Base-by-base conservation (phyloP, 2,329 filamentous ascomycete genomes). In the Fusarium scirpi region DNA sequence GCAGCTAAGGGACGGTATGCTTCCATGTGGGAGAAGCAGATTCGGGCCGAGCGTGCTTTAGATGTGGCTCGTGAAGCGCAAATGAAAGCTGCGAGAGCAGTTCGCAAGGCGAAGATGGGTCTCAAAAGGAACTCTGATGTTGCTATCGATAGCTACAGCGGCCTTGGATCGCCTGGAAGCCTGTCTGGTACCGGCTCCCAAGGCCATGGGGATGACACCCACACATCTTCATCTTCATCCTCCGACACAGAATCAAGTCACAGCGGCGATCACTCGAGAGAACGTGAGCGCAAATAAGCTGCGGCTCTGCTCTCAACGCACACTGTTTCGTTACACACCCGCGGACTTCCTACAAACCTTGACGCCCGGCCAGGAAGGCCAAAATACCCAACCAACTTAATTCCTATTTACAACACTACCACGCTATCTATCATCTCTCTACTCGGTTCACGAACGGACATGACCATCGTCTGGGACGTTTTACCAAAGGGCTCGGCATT, bases 11-110 rank as follows among this genome's bases (percentile, higher is more conserved):
- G 93, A 15, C 89, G 90, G 65, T 97, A 97, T 76, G 87, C 89
- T 13, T 90, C 90, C 65, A 94, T 97, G 89, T 97, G 94, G 94
- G 89, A 91, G 69, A 95, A 94, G 80, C 94, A 97, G 79, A 94
- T 92, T 68, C 87, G 91, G 65, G 92, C 92, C 3, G 91, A 94
- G 77, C 87, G 87, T 69, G 92, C 91, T 13, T 67, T 81, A 55
- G 76, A 78, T 46, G 78, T 75, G 30, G 80, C 80, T 48, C 75
- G 78, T 24, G 76, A 79, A 65, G 80, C 80, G 25, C 78, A 80
- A 24, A 57, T 78, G 40, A 80, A 78, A 64, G 80, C 80, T 6
- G 76, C 77, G 18, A 74, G 73, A 53, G 80, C 79, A 9, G 70
- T 87, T 70, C 82, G 83, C 56, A 82, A 85, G 66, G 86, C 86